These are phyloP conservation scores for Pythium aristosporum DNA, from an alignment of 352 stramenopile genomes.

Conservation along the genomic window DNA sequence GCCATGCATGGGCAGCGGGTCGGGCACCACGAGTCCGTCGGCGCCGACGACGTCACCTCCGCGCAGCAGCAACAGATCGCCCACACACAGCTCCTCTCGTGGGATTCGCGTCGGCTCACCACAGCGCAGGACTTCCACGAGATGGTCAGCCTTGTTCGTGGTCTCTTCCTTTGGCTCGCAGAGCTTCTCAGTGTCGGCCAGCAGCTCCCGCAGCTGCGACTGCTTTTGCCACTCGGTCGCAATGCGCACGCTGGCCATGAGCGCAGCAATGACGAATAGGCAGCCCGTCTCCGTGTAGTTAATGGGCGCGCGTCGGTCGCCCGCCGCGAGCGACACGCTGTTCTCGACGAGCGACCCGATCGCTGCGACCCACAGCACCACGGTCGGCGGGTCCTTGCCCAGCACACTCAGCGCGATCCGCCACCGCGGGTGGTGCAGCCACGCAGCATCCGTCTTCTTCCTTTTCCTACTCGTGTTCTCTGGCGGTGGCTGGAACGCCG, in stretches of 20 bases:
- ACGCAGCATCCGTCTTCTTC: neutral
- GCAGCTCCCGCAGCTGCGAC: neutral
- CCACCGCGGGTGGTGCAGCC: neutral
- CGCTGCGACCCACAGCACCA: neutral
- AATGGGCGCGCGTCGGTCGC: neutral
- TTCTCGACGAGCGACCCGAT: neutral
- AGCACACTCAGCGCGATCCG: neutral
- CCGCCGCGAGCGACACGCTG: neutral
- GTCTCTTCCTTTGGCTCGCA: neutral
- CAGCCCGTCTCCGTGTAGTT: neutral
- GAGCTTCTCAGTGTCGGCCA: neutral
- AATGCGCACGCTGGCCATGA: neutral
- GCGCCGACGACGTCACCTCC: conserved; percentile 26
- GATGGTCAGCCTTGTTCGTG: neutral
- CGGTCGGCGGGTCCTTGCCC: neutral
- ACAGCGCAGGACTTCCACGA: neutral
- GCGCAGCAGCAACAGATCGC: conserved; percentile 3
- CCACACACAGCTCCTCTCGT: neutral
- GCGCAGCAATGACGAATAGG: neutral
- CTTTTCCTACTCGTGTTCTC: neutral
- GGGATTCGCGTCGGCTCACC: conserved; percentile 1
- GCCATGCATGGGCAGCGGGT: neutral
- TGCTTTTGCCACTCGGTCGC: conserved; percentile 5
- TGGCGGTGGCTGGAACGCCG: neutral
- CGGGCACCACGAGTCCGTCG: conserved; percentile 30